Percentiles rank a stretch among this genome's conserved stretches.
These are phyloP conservation scores for Strobilomyces dryophilus DNA, from an alignment of 768 basidiomycete species.

Conservation along the genomic window DNA sequence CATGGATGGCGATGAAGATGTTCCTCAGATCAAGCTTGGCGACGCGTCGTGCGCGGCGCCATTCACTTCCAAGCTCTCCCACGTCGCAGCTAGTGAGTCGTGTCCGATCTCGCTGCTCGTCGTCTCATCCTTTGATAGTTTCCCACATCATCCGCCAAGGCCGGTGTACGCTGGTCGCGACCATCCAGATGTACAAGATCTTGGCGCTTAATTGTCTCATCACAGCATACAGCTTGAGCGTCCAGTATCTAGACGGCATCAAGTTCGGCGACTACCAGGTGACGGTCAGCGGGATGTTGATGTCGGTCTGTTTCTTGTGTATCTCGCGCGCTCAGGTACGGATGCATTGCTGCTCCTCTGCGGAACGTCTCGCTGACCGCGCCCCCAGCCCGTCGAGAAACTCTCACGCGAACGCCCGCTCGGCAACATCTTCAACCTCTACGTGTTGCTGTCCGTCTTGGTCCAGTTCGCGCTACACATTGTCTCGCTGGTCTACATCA, in stretches of 20 bases:
- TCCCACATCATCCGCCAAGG: constrained; percentile 98
- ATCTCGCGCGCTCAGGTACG: constrained; percentile 94
- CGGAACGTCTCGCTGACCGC: not conserved
- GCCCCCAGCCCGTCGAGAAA: constrained; percentile 91
- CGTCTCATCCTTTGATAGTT: constrained; percentile 52
- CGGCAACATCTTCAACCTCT: constrained; percentile 95
- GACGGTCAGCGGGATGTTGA: constrained; percentile 86
- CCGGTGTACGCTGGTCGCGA: constrained; percentile 96
- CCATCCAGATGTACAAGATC: constrained; percentile 99
- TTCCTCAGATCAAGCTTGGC: constrained; percentile 98
- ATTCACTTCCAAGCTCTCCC: constrained; percentile 97
- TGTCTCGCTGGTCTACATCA: constrained; percentile 87
- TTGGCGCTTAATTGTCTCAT: constrained; percentile 96
- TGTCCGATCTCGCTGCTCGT: not conserved
- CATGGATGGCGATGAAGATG: constrained; percentile 92
- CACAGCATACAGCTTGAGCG: constrained; percentile 94
- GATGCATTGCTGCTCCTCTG: too few relatives aligned
- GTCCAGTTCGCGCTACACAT: constrained; percentile 95
- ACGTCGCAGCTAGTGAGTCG: constrained; percentile 88
- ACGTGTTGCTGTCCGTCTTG: constrained; percentile 88
- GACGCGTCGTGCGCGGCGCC: constrained; percentile 98
- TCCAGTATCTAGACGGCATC: constrained; percentile 97
- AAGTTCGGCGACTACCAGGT: constrained; percentile 99
- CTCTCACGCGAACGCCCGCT: constrained; percentile 90
- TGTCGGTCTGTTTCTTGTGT: constrained; percentile 98